These are phyloP conservation scores for Coleophoma eucalyptorum DNA, from an alignment of 2,329 filamentous ascomycete species.

Conservation along the genomic window DNA sequence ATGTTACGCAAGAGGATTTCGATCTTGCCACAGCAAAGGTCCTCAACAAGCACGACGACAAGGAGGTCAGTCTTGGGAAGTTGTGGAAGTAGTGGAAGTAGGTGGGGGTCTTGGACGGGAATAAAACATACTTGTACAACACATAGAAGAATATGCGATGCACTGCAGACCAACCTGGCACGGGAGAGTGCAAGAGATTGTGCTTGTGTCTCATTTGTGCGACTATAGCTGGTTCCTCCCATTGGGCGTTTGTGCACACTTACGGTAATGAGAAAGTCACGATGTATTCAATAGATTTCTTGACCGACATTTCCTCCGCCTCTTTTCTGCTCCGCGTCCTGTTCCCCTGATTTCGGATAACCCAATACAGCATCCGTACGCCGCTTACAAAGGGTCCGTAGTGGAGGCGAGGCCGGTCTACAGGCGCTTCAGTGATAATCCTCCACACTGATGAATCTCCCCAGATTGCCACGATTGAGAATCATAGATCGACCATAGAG, in stretches of 20 bases:
- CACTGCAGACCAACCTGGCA: not conserved
- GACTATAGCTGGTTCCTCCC: not conserved
- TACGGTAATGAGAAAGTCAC: not conserved
- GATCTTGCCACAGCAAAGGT: slow-evolving; percentile 98
- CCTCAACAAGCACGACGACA: slow-evolving; percentile 98
- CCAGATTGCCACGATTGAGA: too few species aligned
- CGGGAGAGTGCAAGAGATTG: too few species aligned
- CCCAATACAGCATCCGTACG: not conserved
- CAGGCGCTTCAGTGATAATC: too few species aligned
- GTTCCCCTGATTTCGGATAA: slow-evolving; percentile 1
- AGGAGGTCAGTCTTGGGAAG: slow-evolving; percentile 88
- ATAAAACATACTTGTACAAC: slow-evolving; percentile 22
- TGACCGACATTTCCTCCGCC: not conserved
- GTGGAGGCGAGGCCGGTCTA: too few species aligned
- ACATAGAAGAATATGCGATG: slow-evolving; percentile 7
- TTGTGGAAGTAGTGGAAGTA: slow-evolving; percentile 65
- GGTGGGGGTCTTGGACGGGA: not conserved
- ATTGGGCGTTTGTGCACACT: too few species aligned
- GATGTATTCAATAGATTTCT: not conserved
- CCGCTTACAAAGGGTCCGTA: not conserved
- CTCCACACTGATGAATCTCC: too few species aligned
- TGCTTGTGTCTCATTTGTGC: not conserved
- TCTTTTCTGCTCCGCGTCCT: not conserved
- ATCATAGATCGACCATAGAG: too few species aligned
- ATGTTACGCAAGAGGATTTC: slow-evolving; percentile 99